Evolutionary conservation across 2,329 filamentous ascomycete species (phyloP), one percentile per base, ranked within the genome.

Genomic region (Alternaria arbusti): DNA sequence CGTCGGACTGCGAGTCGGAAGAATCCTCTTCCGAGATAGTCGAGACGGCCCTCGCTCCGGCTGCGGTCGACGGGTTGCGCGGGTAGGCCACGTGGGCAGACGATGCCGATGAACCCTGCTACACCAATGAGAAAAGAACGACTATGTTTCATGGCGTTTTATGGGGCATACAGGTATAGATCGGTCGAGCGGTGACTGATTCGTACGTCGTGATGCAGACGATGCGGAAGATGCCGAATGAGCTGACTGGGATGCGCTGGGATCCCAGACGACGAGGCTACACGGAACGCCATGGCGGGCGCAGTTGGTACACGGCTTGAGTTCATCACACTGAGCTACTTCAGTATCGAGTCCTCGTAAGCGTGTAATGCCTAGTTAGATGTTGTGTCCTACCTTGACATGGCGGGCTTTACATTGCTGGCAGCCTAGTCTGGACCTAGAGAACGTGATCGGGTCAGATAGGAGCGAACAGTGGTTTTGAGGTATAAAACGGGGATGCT

Each of bases 291-390:
- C 72, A 67, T 80, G 78, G 57, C 78, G 72, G 46, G 75, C 69
- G 66, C 78, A 80, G 63, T 75, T 79, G 20, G 75, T 77, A 59
- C 78, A 80, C 11, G 78, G 78, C 59, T 75, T 78, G 30, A 72
- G 71, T 67, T 80, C 78, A 59, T 80, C 78, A 66, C 78, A 80
- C 78, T 80, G 61, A 26, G 61, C 47, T 50, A 55, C 20, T 49
- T 74, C 59, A 74, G 66, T 50, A 58, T 49, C 28, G 44, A 26
- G 26, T 26, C 22, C 25, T 25, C 9, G 28, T 54, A 36, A 40
- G 61, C 47, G 61, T 62, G 57, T 58, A 52, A 64, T 49, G 47
- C 54, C 25, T 46, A 10, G 22, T 28, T 22, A 10, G 30, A 15
- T 6, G 23, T 49, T 22, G 45, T 49, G 51, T 65, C 73, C 56